Evolutionary conservation across 495 filamentous ascomycete species (phyloP), one percentile per base, ranked within the genome.

Genomic region (Glonium stellatum): DNA sequence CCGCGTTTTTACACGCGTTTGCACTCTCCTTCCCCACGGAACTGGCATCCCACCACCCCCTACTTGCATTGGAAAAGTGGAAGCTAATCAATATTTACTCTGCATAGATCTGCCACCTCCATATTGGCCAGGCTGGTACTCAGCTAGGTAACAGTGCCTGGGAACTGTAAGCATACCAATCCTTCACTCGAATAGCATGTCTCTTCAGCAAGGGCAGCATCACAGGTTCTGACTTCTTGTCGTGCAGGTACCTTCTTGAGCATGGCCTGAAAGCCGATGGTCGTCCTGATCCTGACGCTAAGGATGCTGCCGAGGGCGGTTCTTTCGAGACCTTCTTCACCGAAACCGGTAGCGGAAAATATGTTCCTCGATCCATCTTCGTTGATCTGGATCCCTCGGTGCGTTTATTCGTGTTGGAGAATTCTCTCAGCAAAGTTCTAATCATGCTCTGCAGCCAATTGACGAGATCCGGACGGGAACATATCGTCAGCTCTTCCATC

Each of bases 81-180:
- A 18, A 58, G 61, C 65, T 64, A 62, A 64, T 54, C 46, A 50
- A 34, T 54, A 41, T 52, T 19, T 18, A 49, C 34, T 21, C 51
- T 36, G 34, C 36, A 55, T 47, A 95, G 88, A 81, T 96, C 72
- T 85, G 87, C 70, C 90, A 96, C 74, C 79, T 96, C 69, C 90
- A 96, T 73, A 83, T 96, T 71, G 90, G 90, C 79, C 90, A 96
- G 80, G 90, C 90, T 78, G 90, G 90, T 78, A 84, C 81, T 62
- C 90, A 96, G 86, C 86, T 96, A 54, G 90, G 90, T 70, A 93
- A 92, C 80, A 89, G 87, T 72, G 90, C 90, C 61, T 96, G 90
- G 90, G 90, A 96, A 77, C 84, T 96, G 90, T 92, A 84, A 70
- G 88, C 50, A 35, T 34, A 53, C 47, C 54, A 23, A 9, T 47